Conservation (phyloP, 345 rosid species). For the Ceriops zippeliana region DNA sequence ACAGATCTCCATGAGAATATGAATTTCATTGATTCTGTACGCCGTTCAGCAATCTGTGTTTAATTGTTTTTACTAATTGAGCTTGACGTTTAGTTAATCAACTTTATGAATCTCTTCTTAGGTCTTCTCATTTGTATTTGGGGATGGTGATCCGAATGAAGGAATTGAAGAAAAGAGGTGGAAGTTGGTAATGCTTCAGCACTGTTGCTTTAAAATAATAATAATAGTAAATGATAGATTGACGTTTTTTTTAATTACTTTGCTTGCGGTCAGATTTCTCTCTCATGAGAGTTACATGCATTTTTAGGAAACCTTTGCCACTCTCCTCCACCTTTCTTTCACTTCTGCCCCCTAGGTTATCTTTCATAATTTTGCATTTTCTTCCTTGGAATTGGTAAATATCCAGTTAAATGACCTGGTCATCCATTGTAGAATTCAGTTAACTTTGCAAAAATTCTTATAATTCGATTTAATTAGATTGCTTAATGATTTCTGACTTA, state of each 20-base stretch:
- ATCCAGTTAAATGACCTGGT: background rate
- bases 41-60: conserved; percentile 24
- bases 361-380: background rate
- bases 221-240: background rate
- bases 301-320: background rate
- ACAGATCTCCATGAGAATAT: conserved; percentile 47
- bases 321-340: background rate
- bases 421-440: background rate
- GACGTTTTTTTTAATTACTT: conserved; percentile 9
- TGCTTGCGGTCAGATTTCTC: conserved; percentile 1
- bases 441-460: background rate
- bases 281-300: conserved; percentile 7
- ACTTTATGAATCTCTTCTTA: conserved; percentile 23
- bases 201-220: conserved; percentile 34
- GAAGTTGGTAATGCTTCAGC: conserved; percentile 91
- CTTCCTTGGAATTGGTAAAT: background rate
- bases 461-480: background rate
- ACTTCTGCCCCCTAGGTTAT: background rate
- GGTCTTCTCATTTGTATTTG: conserved; percentile 98
- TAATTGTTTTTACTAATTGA: conserved; percentile 12
- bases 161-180: conserved; percentile 99
- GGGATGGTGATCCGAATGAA: conserved; percentile 98
- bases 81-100: conserved; percentile 19
- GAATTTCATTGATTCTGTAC: conserved; percentile 95
- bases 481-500: background rate